Conservation (phyloP, 1,284 basidiomycete genomes). For the Trichosporon coremiiforme region DNA sequence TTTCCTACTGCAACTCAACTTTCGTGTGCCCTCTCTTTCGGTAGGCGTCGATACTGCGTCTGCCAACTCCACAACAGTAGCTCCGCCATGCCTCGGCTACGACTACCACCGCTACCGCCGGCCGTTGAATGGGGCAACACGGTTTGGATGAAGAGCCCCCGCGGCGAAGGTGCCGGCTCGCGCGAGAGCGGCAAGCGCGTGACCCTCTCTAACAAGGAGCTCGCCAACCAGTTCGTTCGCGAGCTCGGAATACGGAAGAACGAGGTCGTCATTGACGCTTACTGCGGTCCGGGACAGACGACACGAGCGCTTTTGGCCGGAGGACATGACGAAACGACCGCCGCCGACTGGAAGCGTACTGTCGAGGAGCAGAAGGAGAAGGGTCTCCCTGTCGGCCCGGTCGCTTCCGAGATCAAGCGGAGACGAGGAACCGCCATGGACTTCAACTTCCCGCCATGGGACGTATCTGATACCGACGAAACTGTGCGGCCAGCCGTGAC, state of each 20-base stretch:
- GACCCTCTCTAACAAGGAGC: conserved; percentile 34
- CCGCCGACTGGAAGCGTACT: conserved; percentile 29
- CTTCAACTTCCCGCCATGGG: conserved; percentile 27
- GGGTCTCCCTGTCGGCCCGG: background rate
- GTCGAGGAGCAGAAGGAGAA: conserved; percentile 14
- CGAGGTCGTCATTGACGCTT: conserved; percentile 49
- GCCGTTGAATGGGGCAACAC: conserved; percentile 29
- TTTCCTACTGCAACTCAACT: background rate
- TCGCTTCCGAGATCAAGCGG: conserved; percentile 1
- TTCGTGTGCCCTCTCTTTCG: background rate
- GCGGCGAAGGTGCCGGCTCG: background rate
- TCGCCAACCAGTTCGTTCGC: conserved; percentile 44
- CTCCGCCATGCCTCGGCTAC: conserved; percentile 33
- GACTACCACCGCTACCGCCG: conserved; percentile 45
- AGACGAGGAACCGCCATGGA: background rate
- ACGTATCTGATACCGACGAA: background rate
- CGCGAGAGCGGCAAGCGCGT: conserved; percentile 31
- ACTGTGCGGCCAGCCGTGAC: background rate
- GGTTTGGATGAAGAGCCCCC: conserved; percentile 1
- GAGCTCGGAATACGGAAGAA: conserved; percentile 37
- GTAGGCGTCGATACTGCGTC: background rate
- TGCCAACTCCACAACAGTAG: background rate
- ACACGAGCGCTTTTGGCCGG: conserved; percentile 46
- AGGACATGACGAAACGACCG: conserved; percentile 32
- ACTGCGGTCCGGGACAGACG: conserved; percentile 38